Conservation (phyloP, 371 early-diverging fungal species). For the Mucor saturninus region DNA sequence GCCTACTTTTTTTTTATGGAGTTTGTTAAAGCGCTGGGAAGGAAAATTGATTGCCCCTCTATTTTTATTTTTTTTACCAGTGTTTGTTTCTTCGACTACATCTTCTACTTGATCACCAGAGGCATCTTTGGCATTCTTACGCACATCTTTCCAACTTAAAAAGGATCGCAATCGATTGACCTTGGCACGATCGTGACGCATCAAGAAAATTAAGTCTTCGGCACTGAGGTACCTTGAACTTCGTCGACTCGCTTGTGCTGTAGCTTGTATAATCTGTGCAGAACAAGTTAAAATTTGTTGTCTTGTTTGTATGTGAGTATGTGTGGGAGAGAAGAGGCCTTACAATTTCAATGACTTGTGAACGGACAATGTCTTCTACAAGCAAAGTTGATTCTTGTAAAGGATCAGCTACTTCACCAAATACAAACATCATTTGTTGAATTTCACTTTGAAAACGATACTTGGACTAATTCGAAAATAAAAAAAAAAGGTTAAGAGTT, state of each 20-base stretch:
- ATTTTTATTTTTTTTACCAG: constrained; percentile 33
- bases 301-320: neutral
- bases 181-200: constrained; percentile 92
- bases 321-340: constrained; percentile 11
- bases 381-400: constrained; percentile 84
- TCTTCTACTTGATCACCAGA: constrained; percentile 75
- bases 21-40: too few species aligned
- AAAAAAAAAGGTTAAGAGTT: neutral
- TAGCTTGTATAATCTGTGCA: constrained; percentile 77
- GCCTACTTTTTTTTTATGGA: constrained; percentile 8
- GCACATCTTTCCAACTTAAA: constrained; percentile 95
- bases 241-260: constrained; percentile 84
- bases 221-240: constrained; percentile 82
- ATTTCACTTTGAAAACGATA: constrained; percentile 74
- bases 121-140: constrained; percentile 86
- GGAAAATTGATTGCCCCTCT: too few species aligned
- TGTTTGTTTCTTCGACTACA: constrained; percentile 70
- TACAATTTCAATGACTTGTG: constrained; percentile 94
- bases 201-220: constrained; percentile 96
- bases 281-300: too few species aligned
- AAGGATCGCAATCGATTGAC: constrained; percentile 90
- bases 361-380: constrained; percentile 94
- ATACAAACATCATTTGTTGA: constrained; percentile 98
- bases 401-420: constrained; percentile 94
- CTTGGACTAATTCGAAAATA: constrained; percentile 19